Evolutionary conservation across 73 alveolate species (phyloP).

Genomic region (Loxodes magnus): DNA sequence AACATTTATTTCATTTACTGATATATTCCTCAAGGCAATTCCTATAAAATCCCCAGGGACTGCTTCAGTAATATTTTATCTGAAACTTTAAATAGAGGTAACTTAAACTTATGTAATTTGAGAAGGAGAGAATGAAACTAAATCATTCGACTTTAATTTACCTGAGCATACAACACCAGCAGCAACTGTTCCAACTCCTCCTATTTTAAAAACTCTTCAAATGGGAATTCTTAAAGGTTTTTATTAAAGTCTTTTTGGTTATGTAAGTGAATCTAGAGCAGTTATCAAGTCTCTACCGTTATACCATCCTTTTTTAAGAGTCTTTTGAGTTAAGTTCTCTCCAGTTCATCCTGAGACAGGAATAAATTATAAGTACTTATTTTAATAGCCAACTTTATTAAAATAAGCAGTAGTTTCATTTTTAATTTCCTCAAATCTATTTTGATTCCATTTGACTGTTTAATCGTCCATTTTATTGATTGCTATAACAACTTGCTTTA

Average conservation of each 20-base stretch:
- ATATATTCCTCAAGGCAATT: constrained; percentile 43
- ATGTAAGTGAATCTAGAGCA: constrained; percentile 77
- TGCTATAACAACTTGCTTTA: constrained; percentile 57
- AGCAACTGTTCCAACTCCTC: constrained; percentile 92
- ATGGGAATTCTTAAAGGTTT: constrained; percentile 90
- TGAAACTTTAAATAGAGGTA: constrained; percentile 79
- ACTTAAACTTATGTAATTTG: constrained; percentile 58
- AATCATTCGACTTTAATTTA: constrained; percentile 78
- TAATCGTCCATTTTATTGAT: constrained; percentile 63
- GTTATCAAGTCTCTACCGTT: constrained; percentile 59
- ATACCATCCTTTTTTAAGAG: constrained; percentile 61
- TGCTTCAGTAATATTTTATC: constrained; percentile 70
- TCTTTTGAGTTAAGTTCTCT: constrained; percentile 36
- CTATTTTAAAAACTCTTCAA: constrained; percentile 82
- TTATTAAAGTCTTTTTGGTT: constrained; percentile 85
- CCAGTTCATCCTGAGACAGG: constrained; percentile 70
- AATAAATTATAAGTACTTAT: constrained; percentile 45
- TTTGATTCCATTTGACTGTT: constrained; percentile 45
- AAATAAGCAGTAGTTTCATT: constrained; percentile 42
- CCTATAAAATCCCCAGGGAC: constrained; percentile 91
- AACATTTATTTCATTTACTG: constrained; percentile 27
- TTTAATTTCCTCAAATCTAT: constrained; percentile 32
- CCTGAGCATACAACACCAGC: constrained; percentile 95
- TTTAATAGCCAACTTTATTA: constrained; percentile 31
- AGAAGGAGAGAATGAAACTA: constrained; percentile 73